Conservation (phyloP, 495 filamentous ascomycete species). For the Neurospora sp. region DNA sequence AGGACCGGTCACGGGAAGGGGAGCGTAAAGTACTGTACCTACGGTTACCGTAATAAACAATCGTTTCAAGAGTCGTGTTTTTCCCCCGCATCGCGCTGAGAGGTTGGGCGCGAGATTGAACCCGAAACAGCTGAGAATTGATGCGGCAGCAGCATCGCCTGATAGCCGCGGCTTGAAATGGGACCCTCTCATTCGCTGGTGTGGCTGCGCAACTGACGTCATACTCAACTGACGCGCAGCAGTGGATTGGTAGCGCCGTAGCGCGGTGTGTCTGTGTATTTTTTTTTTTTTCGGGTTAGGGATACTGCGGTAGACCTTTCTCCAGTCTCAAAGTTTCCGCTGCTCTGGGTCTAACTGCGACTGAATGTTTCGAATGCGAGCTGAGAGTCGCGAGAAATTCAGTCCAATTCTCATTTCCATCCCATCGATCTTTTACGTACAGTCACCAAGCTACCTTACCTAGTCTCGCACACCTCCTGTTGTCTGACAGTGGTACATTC, state of each 20-base stretch:
- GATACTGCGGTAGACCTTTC: neutral
- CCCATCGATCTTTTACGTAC: neutral
- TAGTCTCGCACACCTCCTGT: neutral
- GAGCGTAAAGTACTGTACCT: neutral
- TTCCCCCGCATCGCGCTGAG: neutral
- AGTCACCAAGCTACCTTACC: neutral
- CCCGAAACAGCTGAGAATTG: neutral
- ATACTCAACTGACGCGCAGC: slow-evolving; percentile 1
- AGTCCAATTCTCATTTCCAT: neutral
- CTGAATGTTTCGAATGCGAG: neutral
- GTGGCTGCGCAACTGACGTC: neutral
- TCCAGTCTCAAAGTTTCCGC: neutral
- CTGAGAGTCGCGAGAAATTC: neutral
- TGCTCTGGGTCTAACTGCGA: neutral
- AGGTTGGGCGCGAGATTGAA: neutral
- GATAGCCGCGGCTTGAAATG: neutral
- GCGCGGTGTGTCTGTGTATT: neutral
- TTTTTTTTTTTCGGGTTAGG: neutral
- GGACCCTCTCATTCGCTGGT: neutral
- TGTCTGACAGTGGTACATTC: neutral
- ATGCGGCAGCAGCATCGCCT: neutral
- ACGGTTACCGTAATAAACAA: neutral
- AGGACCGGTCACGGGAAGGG: neutral
- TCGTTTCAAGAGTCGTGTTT: neutral
- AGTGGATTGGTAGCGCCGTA: neutral